Evolutionary conservation across 1,284 basidiomycete species (phyloP), one percentile per base, ranked within the genome.

Genomic region (Cutaneotrichosporon cutaneum): DNA sequence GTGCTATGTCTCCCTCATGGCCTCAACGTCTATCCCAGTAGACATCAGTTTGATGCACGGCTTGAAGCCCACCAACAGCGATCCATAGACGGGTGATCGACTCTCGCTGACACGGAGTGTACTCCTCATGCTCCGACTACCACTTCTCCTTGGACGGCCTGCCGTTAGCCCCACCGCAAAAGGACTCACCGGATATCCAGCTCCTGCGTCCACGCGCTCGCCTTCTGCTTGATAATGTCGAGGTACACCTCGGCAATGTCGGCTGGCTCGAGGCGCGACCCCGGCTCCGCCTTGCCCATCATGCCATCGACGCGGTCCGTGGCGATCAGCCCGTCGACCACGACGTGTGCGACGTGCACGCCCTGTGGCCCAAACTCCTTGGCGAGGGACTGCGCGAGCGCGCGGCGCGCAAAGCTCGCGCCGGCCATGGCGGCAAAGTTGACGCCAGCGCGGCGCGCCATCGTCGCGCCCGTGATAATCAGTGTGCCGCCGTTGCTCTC

Each of bases 341-440:
- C 68, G 30, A 76, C 71, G 67, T 82, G 80, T 3, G 71, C 69
- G 14, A 82, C 80, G 56, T 82, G 81, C 8, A 82, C 63, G 1
- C 77, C 79, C 58, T 80, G 61, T 0, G 78, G 75, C 1, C 77
- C 77, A 60, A 81, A 82, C 66, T 82, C 81, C 13, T 78, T 66
- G 3, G 78, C 76, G 3, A 79, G 70, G 1, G 70, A 72, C 72
- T 80, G 73, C 16, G 71, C 56, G 3, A 78, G 64, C 0, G 71
- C 68, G 39, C 74, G 62, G 11, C 74, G 63, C 3, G 72, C 77
- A 54, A 77, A 79, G 64, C 72, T 71, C 2, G 67, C 66, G 0
- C 74, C 69, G 2, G 74, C 69, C 60, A 75, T 70, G n/a, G 71
- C 56, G 3, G 67, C 63, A 59, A 78, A 79, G 13, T 65, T 64